A percentile compares a stretch with the other conserved stretches of the same genome.
Conservation (phyloP, 192 early-diverging fungal genomes). For the Linnemannia schmuckeri region DNA sequence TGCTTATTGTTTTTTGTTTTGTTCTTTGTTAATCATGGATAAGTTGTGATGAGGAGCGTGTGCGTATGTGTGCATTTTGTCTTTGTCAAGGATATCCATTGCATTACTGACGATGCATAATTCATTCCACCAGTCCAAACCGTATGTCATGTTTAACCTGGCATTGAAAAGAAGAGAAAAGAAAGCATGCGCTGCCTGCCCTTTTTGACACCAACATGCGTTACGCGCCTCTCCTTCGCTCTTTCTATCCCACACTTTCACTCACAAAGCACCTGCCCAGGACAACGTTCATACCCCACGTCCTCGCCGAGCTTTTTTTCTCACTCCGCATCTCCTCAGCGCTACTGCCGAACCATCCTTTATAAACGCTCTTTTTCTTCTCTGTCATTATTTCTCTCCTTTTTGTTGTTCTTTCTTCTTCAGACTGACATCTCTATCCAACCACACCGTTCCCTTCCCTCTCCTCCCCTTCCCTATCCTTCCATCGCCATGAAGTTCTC, state of each 20-base stretch:
- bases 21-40: too few relatives aligned
- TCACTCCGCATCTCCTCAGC: background rate
- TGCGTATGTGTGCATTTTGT: too few relatives aligned
- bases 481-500: slow-evolving; percentile 24
- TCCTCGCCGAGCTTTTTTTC: background rate
- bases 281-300: background rate
- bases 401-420: slow-evolving; percentile 6
- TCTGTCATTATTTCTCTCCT: background rate
- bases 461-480: background rate
- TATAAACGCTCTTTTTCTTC: background rate
- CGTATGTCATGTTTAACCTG: too few relatives aligned
- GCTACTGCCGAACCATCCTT: background rate
- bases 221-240: background rate
- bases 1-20: too few relatives aligned
- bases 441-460: background rate
- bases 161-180: too few relatives aligned
- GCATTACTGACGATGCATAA: too few relatives aligned
- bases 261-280: background rate
- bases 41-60: too few relatives aligned
- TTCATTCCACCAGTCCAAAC: too few relatives aligned
- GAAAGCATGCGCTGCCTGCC: too few relatives aligned
- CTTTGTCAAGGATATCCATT: too few relatives aligned
- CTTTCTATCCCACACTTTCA: background rate
- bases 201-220: too few relatives aligned
- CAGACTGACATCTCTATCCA: slow-evolving; percentile 18